Conservation (phyloP, 345 rosid species). For the Fremontodendron californicum region DNA sequence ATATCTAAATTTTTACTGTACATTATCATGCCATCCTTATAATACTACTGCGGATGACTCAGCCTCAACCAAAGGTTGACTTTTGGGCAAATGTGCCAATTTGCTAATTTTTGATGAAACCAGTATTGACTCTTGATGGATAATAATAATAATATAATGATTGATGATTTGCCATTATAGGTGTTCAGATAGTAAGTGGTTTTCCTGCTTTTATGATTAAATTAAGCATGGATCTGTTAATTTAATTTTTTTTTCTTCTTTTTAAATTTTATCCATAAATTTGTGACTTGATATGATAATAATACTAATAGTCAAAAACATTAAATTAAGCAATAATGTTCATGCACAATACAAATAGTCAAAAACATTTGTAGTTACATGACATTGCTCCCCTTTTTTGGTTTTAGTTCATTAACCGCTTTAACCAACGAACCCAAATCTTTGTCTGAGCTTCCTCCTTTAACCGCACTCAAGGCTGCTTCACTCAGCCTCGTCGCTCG, state of each 20-base stretch:
- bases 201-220: not conserved
- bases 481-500: constrained; percentile 21
- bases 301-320: not conserved
- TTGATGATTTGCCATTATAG: not conserved
- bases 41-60: no score
- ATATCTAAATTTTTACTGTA: no score
- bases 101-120: no score
- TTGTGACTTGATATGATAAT: not conserved
- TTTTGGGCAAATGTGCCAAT: no score
- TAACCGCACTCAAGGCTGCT: constrained; percentile 14
- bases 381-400: not conserved
- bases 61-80: no score
- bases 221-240: no score
- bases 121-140: no score
- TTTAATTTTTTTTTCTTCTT: no score
- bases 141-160: no score
- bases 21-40: no score
- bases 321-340: no score
- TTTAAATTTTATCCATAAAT: no score
- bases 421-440: constrained; percentile 27
- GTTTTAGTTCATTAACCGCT: not conserved
- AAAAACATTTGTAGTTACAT: not conserved
- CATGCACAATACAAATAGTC: not conserved
- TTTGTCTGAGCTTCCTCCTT: constrained; percentile 36
- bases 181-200: not conserved